phyloP scores from a whole-genome alignment of 2,329 filamentous ascomycete species.

The Colletotrichum orbiculare region DNA sequence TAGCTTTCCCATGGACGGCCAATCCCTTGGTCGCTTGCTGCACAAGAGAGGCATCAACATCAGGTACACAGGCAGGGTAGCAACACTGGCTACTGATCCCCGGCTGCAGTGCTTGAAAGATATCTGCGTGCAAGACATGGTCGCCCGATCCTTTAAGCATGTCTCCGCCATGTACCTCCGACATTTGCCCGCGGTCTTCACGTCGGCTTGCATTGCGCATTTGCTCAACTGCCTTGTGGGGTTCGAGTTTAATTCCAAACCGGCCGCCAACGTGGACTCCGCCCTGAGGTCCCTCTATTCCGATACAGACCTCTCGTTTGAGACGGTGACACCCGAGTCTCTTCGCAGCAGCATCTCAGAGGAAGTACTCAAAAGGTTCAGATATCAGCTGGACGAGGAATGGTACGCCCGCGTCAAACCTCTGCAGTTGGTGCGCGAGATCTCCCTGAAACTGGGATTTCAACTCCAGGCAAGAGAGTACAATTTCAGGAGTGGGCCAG shows the following conservation, averaged over 20 bases:
- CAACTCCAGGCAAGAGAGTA: conserved; percentile 81
- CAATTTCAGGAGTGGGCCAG: conserved; percentile 46
- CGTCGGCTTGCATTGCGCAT: conserved; percentile 83
- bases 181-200: conserved; percentile 81
- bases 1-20: conserved; percentile 98
- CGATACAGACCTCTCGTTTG: conserved; percentile 84
- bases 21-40: conserved; percentile 85
- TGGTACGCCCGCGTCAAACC: conserved; percentile 78
- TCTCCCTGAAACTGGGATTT: conserved; percentile 88
- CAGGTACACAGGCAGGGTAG: conserved; percentile 90
- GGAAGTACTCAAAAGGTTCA: conserved; percentile 80
- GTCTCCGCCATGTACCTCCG: conserved; percentile 82
- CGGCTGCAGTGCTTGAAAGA: conserved; percentile 81
- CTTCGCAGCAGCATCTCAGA: conserved; percentile 76
- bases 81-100: conserved; percentile 74
- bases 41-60: conserved; percentile 99
- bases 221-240: conserved; percentile 95
- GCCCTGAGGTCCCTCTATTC: conserved; percentile 80
- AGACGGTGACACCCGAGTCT: conserved; percentile 78
- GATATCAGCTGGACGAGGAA: conserved; percentile 75
- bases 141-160: conserved; percentile 96
- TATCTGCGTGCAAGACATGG: conserved; percentile 90
- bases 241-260: conserved; percentile 78
- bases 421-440: conserved; percentile 88
- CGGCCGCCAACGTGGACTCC: conserved; percentile 80